These are phyloP conservation scores for Brachypodium distachyon DNA, from an alignment of 202 grass and related monocot genomes.

Conservation along the genomic window DNA sequence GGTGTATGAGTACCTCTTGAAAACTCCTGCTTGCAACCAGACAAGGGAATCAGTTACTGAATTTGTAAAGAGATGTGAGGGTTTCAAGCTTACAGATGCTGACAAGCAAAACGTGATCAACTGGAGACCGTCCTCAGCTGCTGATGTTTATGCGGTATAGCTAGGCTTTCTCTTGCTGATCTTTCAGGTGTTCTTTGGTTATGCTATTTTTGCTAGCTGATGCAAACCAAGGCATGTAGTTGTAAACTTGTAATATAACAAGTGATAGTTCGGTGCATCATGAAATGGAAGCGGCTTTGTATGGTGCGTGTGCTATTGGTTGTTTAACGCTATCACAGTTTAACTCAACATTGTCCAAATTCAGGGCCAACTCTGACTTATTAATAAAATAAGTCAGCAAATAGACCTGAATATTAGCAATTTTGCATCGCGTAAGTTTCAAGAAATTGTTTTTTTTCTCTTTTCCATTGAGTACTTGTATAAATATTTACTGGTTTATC, in stretches of 20 bases:
- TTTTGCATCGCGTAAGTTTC: neutral
- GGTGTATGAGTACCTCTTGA: conserved; percentile 65
- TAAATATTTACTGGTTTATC: neutral
- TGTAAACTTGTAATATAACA: neutral
- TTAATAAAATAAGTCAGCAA: neutral
- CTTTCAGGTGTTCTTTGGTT: neutral
- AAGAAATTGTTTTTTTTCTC: neutral
- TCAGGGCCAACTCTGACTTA: neutral
- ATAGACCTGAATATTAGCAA: neutral
- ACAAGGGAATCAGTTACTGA: conserved; percentile 52
- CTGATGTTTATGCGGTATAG: conserved; percentile 64
- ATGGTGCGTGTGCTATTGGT: neutral
- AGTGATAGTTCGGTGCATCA: neutral
- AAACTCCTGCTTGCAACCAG: conserved; percentile 55
- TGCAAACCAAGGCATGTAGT: neutral
- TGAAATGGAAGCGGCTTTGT: conserved; percentile 4
- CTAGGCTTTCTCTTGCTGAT: conserved; percentile 4
- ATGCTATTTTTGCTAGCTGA: neutral
- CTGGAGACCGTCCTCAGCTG: conserved; percentile 43
- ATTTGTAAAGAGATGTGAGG: conserved; percentile 51
- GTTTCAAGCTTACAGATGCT: conserved; percentile 52
- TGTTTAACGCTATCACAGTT: neutral
- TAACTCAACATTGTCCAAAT: neutral
- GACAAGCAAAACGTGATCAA: conserved; percentile 79
- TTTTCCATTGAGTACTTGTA: neutral